These are phyloP conservation scores for Fusarium globosum DNA, from an alignment of 2,329 filamentous ascomycete genomes.

Conservation along the genomic window DNA sequence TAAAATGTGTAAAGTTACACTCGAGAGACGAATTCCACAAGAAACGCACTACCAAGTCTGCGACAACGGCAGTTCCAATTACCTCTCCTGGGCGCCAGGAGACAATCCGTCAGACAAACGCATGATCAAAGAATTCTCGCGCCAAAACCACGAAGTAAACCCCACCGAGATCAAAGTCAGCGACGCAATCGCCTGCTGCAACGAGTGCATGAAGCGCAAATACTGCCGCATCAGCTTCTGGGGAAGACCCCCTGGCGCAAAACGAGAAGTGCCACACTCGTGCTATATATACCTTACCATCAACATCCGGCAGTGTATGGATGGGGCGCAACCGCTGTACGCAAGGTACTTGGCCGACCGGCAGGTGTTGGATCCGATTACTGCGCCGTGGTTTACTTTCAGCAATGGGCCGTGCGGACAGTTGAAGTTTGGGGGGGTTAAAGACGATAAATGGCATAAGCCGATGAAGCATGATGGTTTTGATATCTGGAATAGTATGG, in stretches of 20 bases:
- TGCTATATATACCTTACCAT: not conserved
- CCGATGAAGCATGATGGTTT: not conserved
- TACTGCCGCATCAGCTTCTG: not conserved
- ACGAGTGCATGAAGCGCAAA: not conserved
- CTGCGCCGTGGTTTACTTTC: not conserved
- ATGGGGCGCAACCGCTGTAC: not conserved
- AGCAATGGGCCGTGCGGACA: not conserved
- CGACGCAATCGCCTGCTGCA: not conserved
- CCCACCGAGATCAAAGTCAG: not conserved
- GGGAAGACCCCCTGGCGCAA: not conserved
- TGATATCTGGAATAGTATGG: not conserved
- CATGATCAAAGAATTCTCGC: not conserved
- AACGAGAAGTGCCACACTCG: rapidly evolving
- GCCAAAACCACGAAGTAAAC: not conserved
- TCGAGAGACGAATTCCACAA: not conserved
- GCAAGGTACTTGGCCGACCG: not conserved
- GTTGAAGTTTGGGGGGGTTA: not conserved
- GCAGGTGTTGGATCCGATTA: not conserved
- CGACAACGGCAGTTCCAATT: not conserved
- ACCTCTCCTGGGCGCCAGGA: not conserved
- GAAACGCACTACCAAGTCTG: not conserved
- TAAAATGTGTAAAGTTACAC: too few species aligned
- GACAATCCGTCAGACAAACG: rapidly evolving
- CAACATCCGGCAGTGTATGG: not conserved
- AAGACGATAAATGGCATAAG: not conserved